Evolutionary conservation across 495 filamentous ascomycete genomes (phyloP), one percentile per base, ranked within the genome.

Genomic region (Talaromyces borbonicus): DNA sequence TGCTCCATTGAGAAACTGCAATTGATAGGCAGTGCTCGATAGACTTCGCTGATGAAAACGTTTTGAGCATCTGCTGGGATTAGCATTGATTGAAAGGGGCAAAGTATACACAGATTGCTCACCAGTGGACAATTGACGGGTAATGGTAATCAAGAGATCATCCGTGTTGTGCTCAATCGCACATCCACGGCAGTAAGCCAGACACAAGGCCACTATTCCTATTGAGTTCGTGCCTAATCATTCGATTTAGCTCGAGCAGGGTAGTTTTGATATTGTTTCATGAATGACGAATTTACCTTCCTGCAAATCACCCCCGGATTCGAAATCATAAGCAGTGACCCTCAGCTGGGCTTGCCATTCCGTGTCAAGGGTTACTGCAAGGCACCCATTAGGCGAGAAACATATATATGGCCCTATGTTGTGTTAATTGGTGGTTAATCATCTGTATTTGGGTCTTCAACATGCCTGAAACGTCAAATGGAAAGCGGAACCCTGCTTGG

Each of bases 381-480:
- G 77, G 52, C 80, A 87, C 30, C 77, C 74, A 43, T 83, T 89
- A 0, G 87, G 84, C 6, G 85, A 92, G 44, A 89, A 75, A 12
- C 81, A 77, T 27, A 79, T 74, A 43, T 85, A 70, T 15, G 85
- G 63, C 49, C 75, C 82, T 84, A 32, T 1, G 23, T 19, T 5
- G 9, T 6, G 33, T 16, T 25, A 20, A n/a, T n/a, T n/a, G n/a
- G 52, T 55, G 3, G 49, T 33, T 16, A 53, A 53, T 27, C 50
- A 49, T 9, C 37, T 46, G 40, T 51, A 53, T 16, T 35, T 52
- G 25, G 52, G 57, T 47, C 19, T 48, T 50, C 32, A 49, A 53
- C 61, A 52, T 29, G 58, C 65, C 56, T 50, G 59, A 48, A 30
- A 53, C 33, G 19, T 62, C 54, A 24, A 58, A 43, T 11, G 70